phyloP scores from a whole-genome alignment of 345 rosid species.

The Punica granatum region DNA sequence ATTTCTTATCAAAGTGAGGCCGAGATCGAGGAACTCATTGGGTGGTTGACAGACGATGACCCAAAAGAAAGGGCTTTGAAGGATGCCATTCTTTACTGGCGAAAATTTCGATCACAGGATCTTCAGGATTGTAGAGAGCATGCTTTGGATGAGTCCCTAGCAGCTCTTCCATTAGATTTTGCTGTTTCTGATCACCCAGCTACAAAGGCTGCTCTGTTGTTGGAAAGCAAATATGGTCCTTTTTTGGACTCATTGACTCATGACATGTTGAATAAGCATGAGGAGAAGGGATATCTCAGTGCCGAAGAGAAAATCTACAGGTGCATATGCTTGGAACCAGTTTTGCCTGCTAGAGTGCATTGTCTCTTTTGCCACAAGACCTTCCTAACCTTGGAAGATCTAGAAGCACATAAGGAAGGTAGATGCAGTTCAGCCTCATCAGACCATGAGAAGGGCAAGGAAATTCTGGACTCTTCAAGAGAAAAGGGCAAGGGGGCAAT shows the following conservation, averaged over 20 bases:
- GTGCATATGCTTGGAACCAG: slow-evolving; percentile 80
- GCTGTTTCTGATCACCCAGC: slow-evolving; percentile 27
- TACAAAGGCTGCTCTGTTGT: slow-evolving; percentile 59
- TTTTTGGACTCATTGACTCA: slow-evolving; percentile 30
- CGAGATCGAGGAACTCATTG: slow-evolving; percentile 59
- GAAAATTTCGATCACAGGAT: slow-evolving; percentile 47
- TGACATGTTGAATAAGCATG: slow-evolving; percentile 35
- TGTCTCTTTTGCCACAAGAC: slow-evolving; percentile 81
- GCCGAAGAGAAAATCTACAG: slow-evolving; percentile 51
- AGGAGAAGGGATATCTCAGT: slow-evolving; percentile 39
- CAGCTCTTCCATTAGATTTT: slow-evolving; percentile 12
- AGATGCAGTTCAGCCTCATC: slow-evolving; percentile 40
- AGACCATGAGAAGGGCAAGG: slow-evolving; percentile 37
- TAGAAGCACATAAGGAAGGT: slow-evolving; percentile 54
- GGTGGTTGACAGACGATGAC: slow-evolving; percentile 62
- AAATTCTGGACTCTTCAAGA: slow-evolving; percentile 30
- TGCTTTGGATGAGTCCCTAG: slow-evolving; percentile 23
- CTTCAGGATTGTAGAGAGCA: slow-evolving; percentile 23
- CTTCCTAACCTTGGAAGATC: slow-evolving; percentile 38
- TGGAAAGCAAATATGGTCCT: slow-evolving; percentile 71
- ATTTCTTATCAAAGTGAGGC: slow-evolving; percentile 57
- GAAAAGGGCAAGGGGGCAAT: slow-evolving; percentile 31
- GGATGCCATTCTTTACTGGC: slow-evolving; percentile 58
- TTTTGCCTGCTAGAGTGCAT: slow-evolving; percentile 72
- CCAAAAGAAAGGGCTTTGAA: slow-evolving; percentile 66